Conservation (phyloP, 1,284 basidiomycete species). For the Irpex rosettiformis region DNA sequence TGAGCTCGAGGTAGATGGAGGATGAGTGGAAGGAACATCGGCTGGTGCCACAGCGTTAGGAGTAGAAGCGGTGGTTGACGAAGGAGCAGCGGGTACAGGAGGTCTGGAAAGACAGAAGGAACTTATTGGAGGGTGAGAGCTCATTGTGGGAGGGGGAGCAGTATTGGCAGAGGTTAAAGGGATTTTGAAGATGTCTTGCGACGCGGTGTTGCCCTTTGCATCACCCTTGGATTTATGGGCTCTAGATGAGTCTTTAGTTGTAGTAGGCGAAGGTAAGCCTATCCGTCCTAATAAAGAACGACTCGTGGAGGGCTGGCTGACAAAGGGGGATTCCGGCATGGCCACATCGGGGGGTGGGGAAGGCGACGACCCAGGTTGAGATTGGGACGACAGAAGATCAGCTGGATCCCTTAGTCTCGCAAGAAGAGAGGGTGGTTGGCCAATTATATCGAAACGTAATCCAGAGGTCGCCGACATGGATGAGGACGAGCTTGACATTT, state of each 20-base stretch:
- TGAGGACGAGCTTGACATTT: not conserved
- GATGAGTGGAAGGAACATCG: not conserved
- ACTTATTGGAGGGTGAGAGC: not conserved
- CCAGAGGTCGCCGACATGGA: not conserved
- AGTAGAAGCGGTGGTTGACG: not conserved
- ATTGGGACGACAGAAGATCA: no score
- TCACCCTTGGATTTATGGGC: not conserved
- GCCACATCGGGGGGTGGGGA: not conserved
- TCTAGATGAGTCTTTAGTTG: not conserved
- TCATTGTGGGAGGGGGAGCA: not conserved
- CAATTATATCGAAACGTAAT: constrained; percentile 17
- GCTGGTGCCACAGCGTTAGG: not conserved
- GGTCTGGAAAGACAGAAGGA: not conserved
- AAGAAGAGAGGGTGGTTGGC: constrained; percentile 16
- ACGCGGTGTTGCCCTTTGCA: not conserved
- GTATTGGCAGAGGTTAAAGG: not conserved
- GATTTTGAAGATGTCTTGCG: constrained; percentile 4
- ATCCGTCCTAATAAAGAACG: not conserved
- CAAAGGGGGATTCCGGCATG: not conserved
- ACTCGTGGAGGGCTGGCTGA: not conserved
- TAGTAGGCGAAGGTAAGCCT: not conserved
- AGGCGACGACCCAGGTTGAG: not conserved
- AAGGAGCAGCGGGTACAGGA: not conserved
- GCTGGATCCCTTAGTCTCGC: constrained; percentile 8
- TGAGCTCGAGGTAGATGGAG: not conserved